Percentiles rank a stretch among this genome's conserved stretches.
Evolutionary conservation across 345 rosid genomes (phyloP).

Genomic region (Pistacia atlantica): DNA sequence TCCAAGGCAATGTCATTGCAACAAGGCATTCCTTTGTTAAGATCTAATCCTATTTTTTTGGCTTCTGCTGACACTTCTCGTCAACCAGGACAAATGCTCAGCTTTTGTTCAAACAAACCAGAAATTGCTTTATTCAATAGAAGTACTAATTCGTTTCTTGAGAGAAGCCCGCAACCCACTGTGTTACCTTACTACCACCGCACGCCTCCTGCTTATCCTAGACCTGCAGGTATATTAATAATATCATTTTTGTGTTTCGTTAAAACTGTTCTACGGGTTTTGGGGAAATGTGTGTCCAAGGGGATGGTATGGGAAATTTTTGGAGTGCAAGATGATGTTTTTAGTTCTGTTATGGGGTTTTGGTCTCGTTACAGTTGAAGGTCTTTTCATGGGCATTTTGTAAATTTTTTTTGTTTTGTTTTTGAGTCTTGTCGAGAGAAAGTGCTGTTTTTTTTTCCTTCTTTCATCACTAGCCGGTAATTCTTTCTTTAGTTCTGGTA

Average conservation of each 20-base stretch:
- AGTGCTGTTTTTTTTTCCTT: background rate
- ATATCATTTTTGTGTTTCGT: background rate
- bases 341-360: background rate
- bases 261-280: slow-evolving; percentile 13
- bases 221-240: slow-evolving; percentile 45
- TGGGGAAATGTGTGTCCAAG: slow-evolving; percentile 6
- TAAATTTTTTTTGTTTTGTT: slow-evolving; percentile 10
- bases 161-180: slow-evolving; percentile 35
- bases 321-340: slow-evolving; percentile 14
- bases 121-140: slow-evolving; percentile 34
- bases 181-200: slow-evolving; percentile 38
- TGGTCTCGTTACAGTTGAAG: slow-evolving; percentile 2
- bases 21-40: slow-evolving; percentile 41
- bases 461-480: background rate
- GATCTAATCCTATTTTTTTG: slow-evolving; percentile 49
- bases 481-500: slow-evolving; percentile 11
- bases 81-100: slow-evolving; percentile 52
- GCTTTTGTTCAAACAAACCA: slow-evolving; percentile 55
- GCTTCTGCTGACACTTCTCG: slow-evolving; percentile 21
- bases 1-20: slow-evolving; percentile 50
- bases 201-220: slow-evolving; percentile 24
- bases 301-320: slow-evolving; percentile 14
- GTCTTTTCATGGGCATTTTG: slow-evolving; percentile 26
- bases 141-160: slow-evolving; percentile 32
- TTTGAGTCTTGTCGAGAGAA: slow-evolving; percentile 26